phyloP scores from a whole-genome alignment of 345 rosid genomes.

The Euphorbia pulcherrima region DNA sequence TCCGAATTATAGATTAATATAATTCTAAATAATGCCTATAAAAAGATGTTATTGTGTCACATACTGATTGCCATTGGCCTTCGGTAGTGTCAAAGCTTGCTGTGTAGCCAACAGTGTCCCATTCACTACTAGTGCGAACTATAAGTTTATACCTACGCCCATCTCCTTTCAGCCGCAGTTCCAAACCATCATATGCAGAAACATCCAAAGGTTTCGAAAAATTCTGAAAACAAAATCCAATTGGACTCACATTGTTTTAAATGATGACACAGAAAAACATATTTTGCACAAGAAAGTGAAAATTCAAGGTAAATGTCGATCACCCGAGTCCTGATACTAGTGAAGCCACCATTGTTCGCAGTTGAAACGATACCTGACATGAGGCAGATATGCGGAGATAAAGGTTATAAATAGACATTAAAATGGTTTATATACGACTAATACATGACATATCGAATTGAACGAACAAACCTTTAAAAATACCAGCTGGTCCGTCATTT shows the following conservation, averaged over 20 bases:
- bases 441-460: not conserved
- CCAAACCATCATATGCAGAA: conserved; percentile 89
- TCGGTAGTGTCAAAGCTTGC: conserved; percentile 65
- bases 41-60: conserved; percentile 18
- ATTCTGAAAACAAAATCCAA: conserved; percentile 46
- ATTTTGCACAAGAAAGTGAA: not conserved
- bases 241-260: conserved; percentile 4
- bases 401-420: conserved; percentile 1
- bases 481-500: conserved; percentile 61
- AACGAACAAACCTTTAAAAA: conserved; percentile 64
- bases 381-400: conserved; percentile 6
- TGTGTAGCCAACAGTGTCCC: conserved; percentile 94
- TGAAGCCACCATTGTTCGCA: conserved; percentile 88
- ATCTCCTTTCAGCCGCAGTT: conserved; percentile 71
- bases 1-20: conserved; percentile 2
- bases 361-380: conserved; percentile 77
- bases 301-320: conserved; percentile 13
- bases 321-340: conserved; percentile 84
- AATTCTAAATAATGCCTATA: not conserved
- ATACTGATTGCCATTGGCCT: conserved; percentile 89
- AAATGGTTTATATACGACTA: not conserved
- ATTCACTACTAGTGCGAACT: conserved; percentile 65
- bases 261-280: conserved; percentile 8
- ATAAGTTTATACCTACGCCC: conserved; percentile 84
- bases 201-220: conserved; percentile 69